Evolutionary conservation across 1,284 basidiomycete genomes (phyloP), one percentile per base, ranked within the genome.

Genomic region (Papiliotrema terrestris): DNA sequence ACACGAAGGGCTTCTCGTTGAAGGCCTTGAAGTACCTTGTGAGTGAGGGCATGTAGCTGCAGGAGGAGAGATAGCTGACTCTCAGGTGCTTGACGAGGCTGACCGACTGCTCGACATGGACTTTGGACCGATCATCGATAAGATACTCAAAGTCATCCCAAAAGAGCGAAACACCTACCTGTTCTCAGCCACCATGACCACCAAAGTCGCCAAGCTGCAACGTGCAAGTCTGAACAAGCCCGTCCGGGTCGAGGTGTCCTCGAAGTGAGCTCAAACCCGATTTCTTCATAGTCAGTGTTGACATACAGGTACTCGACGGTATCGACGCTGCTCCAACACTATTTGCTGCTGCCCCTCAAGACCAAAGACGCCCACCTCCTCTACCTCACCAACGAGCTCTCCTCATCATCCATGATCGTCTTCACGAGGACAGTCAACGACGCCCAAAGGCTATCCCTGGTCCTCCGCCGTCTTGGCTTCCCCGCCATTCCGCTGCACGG

Each of bases 161-260:
- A 89, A 87, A 69, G 94, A 98, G 69, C 84, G 96, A 20, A 89
- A 87, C 36, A 99, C 96, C 0, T 98, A 94, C 74, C 83, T 99
- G 1, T 99, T 96, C 80, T 96, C 93, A 15, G 96, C 96, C 1
- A 99, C 96, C n/a, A 98, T 99, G 94, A 97, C 95, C 2, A 96
- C 92, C 22, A 98, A 98, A 77, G 93, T 99, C 11, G 93, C 91
- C 23, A 98, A 98, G 76, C 81, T 99, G 8, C 95, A 98, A 74
- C 81, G 96, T 53, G 95, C 96, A n/a, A 92, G 89, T 80, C 80
- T 98, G 67, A 84, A 85, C 51, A 96, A 96, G 72, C 96, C 96
- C 8, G 85, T 97, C n/a, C 84, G 91, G 61, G 86, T 98, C 8
- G 93, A 98, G 77, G 92, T 96, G 1, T 91, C 86, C 38, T 84